Base-by-base conservation (phyloP, 192 early-diverging fungal genomes). In the Spinellus fusiger region DNA sequence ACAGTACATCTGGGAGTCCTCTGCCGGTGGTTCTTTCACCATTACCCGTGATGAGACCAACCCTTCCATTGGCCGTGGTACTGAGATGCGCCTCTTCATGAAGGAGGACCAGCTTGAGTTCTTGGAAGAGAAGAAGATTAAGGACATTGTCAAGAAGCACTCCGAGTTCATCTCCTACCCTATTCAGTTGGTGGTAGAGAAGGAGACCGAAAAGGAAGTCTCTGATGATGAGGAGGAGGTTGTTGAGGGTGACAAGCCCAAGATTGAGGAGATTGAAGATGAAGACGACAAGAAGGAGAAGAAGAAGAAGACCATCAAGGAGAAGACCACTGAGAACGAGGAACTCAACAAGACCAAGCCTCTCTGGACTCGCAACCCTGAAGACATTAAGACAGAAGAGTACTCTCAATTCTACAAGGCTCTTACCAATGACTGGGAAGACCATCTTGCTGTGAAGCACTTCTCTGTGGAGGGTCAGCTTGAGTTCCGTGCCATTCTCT, bases 131-230 rank as follows among this genome's bases (percentile, higher is more conserved):
- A 92, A 91, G 82, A 88, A 87, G 72, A 96, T 99, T 82, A 96
- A 97, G 86, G 95, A 98, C 73, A 89, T 98, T 60, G 89, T 99
- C 80, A 97, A 98, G 90, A 98, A 96, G 89, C 94, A 99, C 90
- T 99, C 97, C 66, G 96, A 98, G 76, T 99, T 98, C 81, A 99
- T 99, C 71, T 88, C 88, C 60, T 98, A 96, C 89, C 93, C 95
- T 59, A 99, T 99, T 80, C 85, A 96, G 76, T 91, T 99, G 52
- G 79, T 89, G 31, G 92, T 93, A 69, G 86, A 89, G 78, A 97
- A 96, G 89, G 94, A 98, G 81, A 89, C 92, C 59, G 91, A 95
- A 83, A 94, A 93, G 84, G 97, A 99, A 78, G 95, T 96, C 52
- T 92, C 92, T 60, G 93, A 89, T 62, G 93, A 96, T 52, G 93